Percentiles rank a stretch among this genome's conserved stretches.
Conservation (phyloP, 108 stramenopile genomes). For the Schizochytrium sp. region DNA sequence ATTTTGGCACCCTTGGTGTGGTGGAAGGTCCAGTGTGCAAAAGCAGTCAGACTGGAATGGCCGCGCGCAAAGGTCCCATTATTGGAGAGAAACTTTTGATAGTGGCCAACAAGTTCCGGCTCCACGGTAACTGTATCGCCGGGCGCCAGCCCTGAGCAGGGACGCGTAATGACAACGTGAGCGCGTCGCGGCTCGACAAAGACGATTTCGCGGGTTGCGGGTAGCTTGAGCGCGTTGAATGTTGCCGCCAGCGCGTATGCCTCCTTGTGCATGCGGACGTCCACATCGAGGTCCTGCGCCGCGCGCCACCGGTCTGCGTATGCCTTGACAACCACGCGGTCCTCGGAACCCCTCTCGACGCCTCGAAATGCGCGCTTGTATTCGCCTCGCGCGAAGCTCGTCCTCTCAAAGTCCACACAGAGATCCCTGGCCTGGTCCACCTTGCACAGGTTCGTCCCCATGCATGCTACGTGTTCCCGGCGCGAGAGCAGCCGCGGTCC, state of each 20-base stretch:
- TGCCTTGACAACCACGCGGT: neutral
- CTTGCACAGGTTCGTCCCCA: constrained; percentile 5
- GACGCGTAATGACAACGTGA: neutral
- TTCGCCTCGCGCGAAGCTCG: neutral
- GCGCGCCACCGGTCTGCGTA: neutral
- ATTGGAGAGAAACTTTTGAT: neutral
- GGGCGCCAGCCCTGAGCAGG: neutral
- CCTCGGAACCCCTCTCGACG: neutral
- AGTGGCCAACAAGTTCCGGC: neutral
- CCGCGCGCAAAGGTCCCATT: neutral
- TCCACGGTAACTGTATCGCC: neutral
- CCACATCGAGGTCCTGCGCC: neutral
- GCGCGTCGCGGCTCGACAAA: neutral
- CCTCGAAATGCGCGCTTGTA: neutral
- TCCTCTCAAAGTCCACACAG: neutral
- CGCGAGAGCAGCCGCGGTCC: too few relatives aligned
- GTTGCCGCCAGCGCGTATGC: neutral
- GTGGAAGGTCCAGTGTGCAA: neutral
- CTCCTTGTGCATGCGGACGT: neutral
- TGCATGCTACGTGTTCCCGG: neutral
- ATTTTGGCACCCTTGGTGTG: neutral
- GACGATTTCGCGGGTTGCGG: neutral
- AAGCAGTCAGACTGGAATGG: neutral
- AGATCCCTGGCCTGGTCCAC: neutral
- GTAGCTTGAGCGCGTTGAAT: neutral